phyloP scores from a whole-genome alignment of 129 eudicot genomes.

The Ambrosia trifida region DNA sequence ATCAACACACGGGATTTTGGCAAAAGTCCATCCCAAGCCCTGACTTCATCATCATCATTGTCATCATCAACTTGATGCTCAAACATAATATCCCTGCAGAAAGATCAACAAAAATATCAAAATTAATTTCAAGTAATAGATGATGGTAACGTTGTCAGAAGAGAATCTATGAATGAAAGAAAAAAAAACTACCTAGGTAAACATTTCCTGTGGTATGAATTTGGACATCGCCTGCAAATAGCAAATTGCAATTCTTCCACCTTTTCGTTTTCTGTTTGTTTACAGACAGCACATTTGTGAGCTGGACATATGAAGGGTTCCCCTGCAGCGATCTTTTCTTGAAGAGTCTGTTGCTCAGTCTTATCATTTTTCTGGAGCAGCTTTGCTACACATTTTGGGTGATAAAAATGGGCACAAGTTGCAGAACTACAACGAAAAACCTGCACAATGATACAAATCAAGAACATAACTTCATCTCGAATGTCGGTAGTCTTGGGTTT shows the following conservation, averaged over 20 bases:
- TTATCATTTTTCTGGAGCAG: slow-evolving; percentile 47
- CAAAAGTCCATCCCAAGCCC: slow-evolving; percentile 82
- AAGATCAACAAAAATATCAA: not conserved
- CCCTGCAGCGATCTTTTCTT: slow-evolving; percentile 61
- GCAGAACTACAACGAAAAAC: slow-evolving; percentile 85
- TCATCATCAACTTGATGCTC: slow-evolving; percentile 30
- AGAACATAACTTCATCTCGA: not conserved
- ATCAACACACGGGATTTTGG: slow-evolving; percentile 69
- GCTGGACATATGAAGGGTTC: slow-evolving; percentile 77
- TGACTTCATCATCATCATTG: slow-evolving; percentile 27
- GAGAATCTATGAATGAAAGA: not conserved
- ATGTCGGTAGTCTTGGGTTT: not conserved
- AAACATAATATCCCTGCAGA: slow-evolving; percentile 57
- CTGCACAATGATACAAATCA: slow-evolving; percentile 36
- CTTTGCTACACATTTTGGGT: slow-evolving; percentile 82
- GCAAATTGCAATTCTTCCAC: slow-evolving; percentile 69
- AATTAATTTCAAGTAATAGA: not conserved
- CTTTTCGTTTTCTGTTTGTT: slow-evolving; percentile 54
- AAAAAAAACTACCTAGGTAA: slow-evolving; percentile 55
- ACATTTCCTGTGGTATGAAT: slow-evolving; percentile 80
- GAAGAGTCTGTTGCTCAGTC: slow-evolving; percentile 38
- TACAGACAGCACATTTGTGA: slow-evolving; percentile 69
- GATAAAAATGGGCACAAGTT: slow-evolving; percentile 87
- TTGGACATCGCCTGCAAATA: slow-evolving; percentile 89
- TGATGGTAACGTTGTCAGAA: slow-evolving; percentile 4